phyloP scores from a whole-genome alignment of 306 rosid species.

The Casuarina cunninghamiana region DNA sequence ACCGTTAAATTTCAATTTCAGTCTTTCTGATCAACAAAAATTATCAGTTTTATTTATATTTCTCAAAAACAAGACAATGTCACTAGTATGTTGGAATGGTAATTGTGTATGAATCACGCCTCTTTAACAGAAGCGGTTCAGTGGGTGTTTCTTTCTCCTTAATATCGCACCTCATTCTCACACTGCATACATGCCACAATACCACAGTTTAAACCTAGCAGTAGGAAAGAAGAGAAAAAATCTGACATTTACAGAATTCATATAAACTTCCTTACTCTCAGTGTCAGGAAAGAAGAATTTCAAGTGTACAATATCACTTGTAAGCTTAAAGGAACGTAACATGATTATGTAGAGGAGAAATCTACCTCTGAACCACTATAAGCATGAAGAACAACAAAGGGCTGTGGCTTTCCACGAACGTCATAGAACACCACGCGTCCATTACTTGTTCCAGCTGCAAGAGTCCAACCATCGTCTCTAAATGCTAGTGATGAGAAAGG shows the following conservation, averaged over 20 bases:
- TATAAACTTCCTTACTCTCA: neutral
- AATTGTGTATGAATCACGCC: neutral
- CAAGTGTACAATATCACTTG: neutral
- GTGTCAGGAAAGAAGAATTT: neutral
- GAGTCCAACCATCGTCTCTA: constrained; percentile 92
- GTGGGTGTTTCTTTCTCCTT: neutral
- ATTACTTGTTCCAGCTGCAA: constrained; percentile 97
- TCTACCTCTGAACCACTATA: constrained; percentile 61
- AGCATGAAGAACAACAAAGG: constrained; percentile 86
- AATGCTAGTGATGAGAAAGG: constrained; percentile 94
- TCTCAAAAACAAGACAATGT: neutral
- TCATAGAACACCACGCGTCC: constrained; percentile 95
- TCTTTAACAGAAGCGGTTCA: neutral
- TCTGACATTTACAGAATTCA: neutral
- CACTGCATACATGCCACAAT: neutral
- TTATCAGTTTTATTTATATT: neutral
- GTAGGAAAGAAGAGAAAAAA: no score
- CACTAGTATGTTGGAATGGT: neutral
- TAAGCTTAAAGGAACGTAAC: no score
- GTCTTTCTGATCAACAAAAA: neutral
- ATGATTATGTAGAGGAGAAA: neutral
- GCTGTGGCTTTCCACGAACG: constrained; percentile 95
- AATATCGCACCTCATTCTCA: neutral
- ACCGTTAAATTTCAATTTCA: neutral
- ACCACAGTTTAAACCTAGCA: neutral